phyloP scores from a whole-genome alignment of 2,329 filamentous ascomycete genomes.

The Dactylellina leptospora region DNA sequence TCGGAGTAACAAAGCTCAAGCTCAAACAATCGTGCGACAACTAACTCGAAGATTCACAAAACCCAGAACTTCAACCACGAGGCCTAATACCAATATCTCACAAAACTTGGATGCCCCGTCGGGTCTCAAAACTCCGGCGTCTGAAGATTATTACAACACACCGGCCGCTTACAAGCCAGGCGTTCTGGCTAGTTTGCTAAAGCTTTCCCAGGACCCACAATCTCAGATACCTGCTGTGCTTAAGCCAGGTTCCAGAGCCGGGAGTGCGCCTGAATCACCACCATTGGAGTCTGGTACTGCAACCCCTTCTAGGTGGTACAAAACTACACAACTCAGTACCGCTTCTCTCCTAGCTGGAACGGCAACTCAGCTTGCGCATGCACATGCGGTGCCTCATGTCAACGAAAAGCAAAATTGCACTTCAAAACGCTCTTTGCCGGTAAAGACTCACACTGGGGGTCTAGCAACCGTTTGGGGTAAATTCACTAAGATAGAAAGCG shows the following conservation, averaged over 20 bases:
- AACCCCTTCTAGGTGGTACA: constrained; percentile 33
- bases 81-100: too few relatives aligned
- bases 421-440: not conserved
- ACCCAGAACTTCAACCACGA: not conserved
- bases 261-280: constrained; percentile 11
- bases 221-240: not conserved
- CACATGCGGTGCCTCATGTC: constrained; percentile 14
- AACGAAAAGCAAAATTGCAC: constrained; percentile 8
- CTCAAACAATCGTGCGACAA: constrained; percentile 5
- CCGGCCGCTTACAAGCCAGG: constrained; percentile 17
- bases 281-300: constrained; percentile 10
- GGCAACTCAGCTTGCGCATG: constrained; percentile 15
- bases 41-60: constrained; percentile 8
- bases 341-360: constrained; percentile 34
- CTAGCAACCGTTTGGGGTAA: constrained; percentile 12
- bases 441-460: constrained; percentile 13
- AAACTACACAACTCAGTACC: constrained; percentile 17
- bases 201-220: constrained; percentile 2
- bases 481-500: constrained; percentile 14
- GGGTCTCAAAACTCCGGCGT: not conserved
- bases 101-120: not conserved
- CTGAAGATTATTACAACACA: not conserved
- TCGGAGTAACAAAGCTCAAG: not conserved
- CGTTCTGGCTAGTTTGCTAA: constrained; percentile 34
- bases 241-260: not conserved